Evolutionary conservation across 2,329 filamentous ascomycete genomes (phyloP), one percentile per base, ranked within the genome.

Genomic region (Claviceps digitariae): DNA sequence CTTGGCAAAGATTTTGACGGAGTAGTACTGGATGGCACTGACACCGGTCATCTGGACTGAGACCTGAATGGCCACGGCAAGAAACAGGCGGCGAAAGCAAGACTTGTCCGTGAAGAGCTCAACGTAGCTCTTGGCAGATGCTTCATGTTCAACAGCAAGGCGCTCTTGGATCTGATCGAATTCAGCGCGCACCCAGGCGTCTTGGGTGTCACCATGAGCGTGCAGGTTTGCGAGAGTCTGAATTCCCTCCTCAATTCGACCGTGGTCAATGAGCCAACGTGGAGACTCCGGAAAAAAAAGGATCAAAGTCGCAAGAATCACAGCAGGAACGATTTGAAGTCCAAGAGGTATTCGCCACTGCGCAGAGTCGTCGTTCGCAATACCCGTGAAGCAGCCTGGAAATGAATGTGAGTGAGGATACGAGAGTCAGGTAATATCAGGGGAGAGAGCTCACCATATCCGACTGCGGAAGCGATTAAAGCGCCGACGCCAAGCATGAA

Each of bases 31-130:
- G 12, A 48, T 48, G 6, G 45, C 45, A 21, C 45, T 48, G n/a
- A 48, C 45, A 21, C 45, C 45, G 21, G 45, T 48, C 45, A 48
- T 48, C 23, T 48, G 45, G 15, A 48, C 45, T 4, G 45, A 48
- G 29, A 48, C 45, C 3, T 48, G 45, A 8, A 48, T 48, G 9
- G 45, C 45, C 5, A 48, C 45, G 45, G 45, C 45, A 21, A 48
- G 45, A 17, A 48, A 48, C 1, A 48, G 45, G n/a, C 45, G 45
- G 13, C 45, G 45, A 21, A 48, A 48, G 45, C 45, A 48, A 25
- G 45, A 48, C 45, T 34, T 48, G n/a, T 48, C 45, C n/a, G 45
- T 48, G 20, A 48, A 48, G 45, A 48, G 45, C 27, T 48, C 45
- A n/a, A 27, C n/a, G 12, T 48, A 48, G 20, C 45, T 48, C 45